These are phyloP conservation scores for Penicillium argentinense DNA, from an alignment of 495 filamentous ascomycete genomes.

Conservation along the genomic window DNA sequence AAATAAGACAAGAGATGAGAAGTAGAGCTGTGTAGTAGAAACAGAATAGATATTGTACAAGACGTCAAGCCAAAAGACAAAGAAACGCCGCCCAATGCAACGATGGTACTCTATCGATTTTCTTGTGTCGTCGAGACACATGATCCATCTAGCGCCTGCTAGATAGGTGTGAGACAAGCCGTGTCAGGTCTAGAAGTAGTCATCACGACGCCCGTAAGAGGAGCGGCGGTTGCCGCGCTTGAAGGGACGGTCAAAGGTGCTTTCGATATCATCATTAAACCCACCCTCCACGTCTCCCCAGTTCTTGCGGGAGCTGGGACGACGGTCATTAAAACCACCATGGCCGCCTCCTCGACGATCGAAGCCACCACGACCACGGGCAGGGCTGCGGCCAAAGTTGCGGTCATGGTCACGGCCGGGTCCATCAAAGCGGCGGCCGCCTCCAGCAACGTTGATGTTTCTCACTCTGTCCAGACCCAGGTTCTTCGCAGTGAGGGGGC, in stretches of 20 bases:
- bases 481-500: constrained; percentile 37
- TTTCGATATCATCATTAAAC: too few species aligned
- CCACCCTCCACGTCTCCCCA: not conserved
- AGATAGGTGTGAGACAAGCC: too few species aligned
- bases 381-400: not conserved
- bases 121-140: constrained; percentile 8
- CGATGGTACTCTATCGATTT: constrained; percentile 21
- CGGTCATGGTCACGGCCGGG: not conserved
- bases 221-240: too few species aligned
- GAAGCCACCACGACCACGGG: constrained; percentile 2
- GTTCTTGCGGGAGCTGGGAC: not conserved
- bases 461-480: constrained; percentile 44
- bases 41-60: constrained; percentile 18
- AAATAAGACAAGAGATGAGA: constrained; percentile 29
- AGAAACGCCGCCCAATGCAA: constrained; percentile 32
- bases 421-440: constrained; percentile 6
- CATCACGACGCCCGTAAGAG: not conserved
- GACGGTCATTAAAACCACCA: not conserved
- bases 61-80: constrained; percentile 15
- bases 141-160: not conserved
- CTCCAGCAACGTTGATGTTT: too few species aligned
- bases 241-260: too few species aligned
- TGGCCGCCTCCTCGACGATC: not conserved
- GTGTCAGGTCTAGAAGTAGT: not conserved
- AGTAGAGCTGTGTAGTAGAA: constrained; percentile 16